phyloP scores from a whole-genome alignment of 2,329 filamentous ascomycete species.

The Ilyonectria mors-panacis region DNA sequence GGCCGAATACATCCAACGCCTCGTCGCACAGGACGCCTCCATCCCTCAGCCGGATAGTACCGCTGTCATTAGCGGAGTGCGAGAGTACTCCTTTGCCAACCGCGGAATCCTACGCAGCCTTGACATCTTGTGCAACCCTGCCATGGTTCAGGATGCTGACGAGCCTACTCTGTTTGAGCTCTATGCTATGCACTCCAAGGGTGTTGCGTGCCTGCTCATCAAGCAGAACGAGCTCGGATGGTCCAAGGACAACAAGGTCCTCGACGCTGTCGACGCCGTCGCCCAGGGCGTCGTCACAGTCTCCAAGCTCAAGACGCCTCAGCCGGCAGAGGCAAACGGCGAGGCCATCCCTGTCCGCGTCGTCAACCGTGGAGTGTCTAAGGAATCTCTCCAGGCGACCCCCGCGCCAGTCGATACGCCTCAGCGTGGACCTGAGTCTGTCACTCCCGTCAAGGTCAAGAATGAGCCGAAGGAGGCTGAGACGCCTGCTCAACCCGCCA shows the following conservation, averaged over 20 bases:
- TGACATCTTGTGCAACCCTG: slow-evolving; percentile 84
- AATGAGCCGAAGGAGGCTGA: slow-evolving; percentile 65
- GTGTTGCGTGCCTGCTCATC: slow-evolving; percentile 90
- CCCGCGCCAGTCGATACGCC: slow-evolving; percentile 46
- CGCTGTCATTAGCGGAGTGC: slow-evolving; percentile 95
- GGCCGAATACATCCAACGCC: slow-evolving; percentile 86
- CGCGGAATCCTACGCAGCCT: slow-evolving; percentile 91
- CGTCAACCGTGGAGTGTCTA: slow-evolving; percentile 53
- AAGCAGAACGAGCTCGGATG: slow-evolving; percentile 93
- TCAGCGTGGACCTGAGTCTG: slow-evolving; percentile 52
- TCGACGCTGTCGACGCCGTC: slow-evolving; percentile 83
- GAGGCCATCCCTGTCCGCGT: slow-evolving; percentile 53
- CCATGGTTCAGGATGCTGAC: slow-evolving; percentile 73
- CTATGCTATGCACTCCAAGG: slow-evolving; percentile 97
- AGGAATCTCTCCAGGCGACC: slow-evolving; percentile 53
- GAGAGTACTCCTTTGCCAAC: slow-evolving; percentile 92
- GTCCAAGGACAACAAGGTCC: slow-evolving; percentile 90
- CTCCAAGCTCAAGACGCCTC: slow-evolving; percentile 74
- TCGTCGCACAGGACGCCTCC: slow-evolving; percentile 79
- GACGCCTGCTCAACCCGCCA: slow-evolving; percentile 56
- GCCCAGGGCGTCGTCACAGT: slow-evolving; percentile 82
- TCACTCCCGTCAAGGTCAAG: slow-evolving; percentile 57
- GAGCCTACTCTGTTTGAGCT: slow-evolving; percentile 90
- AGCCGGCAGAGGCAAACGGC: slow-evolving; percentile 60
- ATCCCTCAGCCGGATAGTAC: slow-evolving; percentile 93